These are phyloP conservation scores for Pachysandra terminalis DNA, from an alignment of 164 flowering plant species.

Conservation along the genomic window DNA sequence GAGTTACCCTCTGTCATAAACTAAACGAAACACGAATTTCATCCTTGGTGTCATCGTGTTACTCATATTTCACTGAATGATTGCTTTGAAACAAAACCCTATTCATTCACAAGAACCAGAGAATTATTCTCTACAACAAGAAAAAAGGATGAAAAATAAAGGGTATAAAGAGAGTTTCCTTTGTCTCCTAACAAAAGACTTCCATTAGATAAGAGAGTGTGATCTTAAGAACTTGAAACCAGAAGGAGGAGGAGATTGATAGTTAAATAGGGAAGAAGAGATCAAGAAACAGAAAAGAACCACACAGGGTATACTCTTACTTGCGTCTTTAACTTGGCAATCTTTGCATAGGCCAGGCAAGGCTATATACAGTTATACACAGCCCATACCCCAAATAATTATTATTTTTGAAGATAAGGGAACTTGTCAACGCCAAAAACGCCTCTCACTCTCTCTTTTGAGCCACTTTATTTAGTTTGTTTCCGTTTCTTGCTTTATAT, in stretches of 20 bases:
- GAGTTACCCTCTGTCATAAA: conserved; percentile 54
- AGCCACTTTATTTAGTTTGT: too few relatives aligned
- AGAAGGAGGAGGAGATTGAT: not conserved
- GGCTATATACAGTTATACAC: not conserved
- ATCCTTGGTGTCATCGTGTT: conserved; percentile 55
- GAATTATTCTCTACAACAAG: not conserved
- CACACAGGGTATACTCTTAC: conserved; percentile 11
- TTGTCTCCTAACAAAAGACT: not conserved
- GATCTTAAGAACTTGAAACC: conserved; percentile 5
- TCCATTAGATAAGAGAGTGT: not conserved
- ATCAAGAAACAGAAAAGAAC: conserved; percentile 1
- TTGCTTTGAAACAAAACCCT: not conserved
- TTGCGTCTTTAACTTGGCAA: conserved; percentile 9
- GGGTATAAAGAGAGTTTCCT: not conserved
- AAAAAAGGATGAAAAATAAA: not conserved
- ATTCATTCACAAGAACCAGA: not conserved
- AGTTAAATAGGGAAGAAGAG: too few relatives aligned
- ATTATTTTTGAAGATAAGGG: conserved; percentile 6
- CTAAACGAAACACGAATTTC: conserved; percentile 42
- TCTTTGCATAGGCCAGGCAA: not conserved
- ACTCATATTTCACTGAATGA: conserved; percentile 34
- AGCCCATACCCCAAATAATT: conserved; percentile 5
- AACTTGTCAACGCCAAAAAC: conserved; percentile 20
- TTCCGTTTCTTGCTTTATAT: too few relatives aligned
- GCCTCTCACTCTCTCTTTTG: too few relatives aligned